Conservation (phyloP, 2,329 filamentous ascomycete species). For the Penicillium sp. region DNA sequence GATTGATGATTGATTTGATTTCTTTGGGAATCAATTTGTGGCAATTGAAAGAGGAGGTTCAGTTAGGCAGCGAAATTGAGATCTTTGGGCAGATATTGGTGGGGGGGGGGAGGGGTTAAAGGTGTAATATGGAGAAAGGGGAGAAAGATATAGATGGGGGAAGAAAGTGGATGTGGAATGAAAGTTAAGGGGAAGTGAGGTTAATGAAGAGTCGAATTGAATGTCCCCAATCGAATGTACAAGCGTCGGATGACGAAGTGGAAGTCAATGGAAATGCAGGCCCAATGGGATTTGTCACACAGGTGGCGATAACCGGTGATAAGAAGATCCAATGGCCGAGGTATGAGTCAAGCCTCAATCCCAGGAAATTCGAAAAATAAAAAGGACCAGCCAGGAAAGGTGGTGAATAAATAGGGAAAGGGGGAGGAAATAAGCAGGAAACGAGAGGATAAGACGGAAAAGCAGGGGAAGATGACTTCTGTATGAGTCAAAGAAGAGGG, state of each 20-base stretch:
- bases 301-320: constrained; percentile 23
- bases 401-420: background rate
- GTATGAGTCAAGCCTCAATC: background rate
- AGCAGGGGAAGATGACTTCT: background rate
- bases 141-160: background rate
- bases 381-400: background rate
- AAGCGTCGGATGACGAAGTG: background rate
- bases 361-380: background rate
- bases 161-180: background rate
- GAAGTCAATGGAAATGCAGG: constrained; percentile 25
- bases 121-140: background rate
- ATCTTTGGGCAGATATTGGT: background rate
- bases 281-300: constrained; percentile 21
- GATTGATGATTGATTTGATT: background rate
- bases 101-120: background rate
- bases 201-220: background rate
- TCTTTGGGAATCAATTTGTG: background rate
- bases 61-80: background rate
- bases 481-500: constrained; percentile 5
- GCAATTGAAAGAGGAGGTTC: background rate
- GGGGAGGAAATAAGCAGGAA: background rate
- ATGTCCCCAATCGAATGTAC: background rate
- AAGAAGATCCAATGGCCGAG: constrained; percentile 19
- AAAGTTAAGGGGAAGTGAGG: background rate
- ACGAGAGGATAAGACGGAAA: background rate